These are phyloP conservation scores for Coprinopsis marcescibilis DNA, from an alignment of 768 basidiomycete species.

Conservation along the genomic window DNA sequence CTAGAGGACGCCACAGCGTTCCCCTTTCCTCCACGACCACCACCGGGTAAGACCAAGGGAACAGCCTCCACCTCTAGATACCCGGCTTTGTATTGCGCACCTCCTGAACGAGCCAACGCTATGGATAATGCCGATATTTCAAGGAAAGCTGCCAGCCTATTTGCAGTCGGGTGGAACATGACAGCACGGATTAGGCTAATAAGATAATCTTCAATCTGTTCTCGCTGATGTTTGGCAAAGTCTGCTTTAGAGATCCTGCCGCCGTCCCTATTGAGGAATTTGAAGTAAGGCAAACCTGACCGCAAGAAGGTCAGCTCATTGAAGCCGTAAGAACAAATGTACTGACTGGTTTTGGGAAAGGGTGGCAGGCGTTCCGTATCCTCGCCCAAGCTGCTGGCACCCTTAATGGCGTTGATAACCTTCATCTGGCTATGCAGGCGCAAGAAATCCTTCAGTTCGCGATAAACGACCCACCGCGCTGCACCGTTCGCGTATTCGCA, in stretches of 20 bases:
- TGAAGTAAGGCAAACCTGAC: slow-evolving; percentile 84
- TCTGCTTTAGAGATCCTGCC: slow-evolving; percentile 56
- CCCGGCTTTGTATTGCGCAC: slow-evolving; percentile 88
- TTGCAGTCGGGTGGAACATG: slow-evolving; percentile 93
- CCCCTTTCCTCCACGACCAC: slow-evolving; percentile 26
- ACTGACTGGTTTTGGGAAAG: slow-evolving; percentile 78
- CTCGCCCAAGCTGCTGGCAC: background rate
- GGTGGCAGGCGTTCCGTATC: slow-evolving; percentile 56
- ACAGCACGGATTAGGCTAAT: slow-evolving; percentile 85
- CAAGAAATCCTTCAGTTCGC: slow-evolving; percentile 88
- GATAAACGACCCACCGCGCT: slow-evolving; percentile 91
- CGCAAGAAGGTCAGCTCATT: slow-evolving; percentile 3
- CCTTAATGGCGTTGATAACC: slow-evolving; percentile 57
- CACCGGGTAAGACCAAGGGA: slow-evolving; percentile 32
- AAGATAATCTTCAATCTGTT: slow-evolving; percentile 82
- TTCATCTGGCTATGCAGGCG: slow-evolving; percentile 87
- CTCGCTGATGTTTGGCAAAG: slow-evolving; percentile 78
- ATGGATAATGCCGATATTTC: slow-evolving; percentile 90
- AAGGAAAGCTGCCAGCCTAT: slow-evolving; percentile 83
- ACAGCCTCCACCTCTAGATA: slow-evolving; percentile 57
- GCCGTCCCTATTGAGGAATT: slow-evolving; percentile 67
- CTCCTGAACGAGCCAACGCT: slow-evolving; percentile 71
- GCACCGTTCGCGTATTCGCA: slow-evolving; percentile 96
- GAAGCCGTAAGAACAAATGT: background rate
- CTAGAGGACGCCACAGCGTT: background rate